Base-by-base conservation (phyloP, 371 early-diverging fungal genomes). In the Mortierella sp. region DNA sequence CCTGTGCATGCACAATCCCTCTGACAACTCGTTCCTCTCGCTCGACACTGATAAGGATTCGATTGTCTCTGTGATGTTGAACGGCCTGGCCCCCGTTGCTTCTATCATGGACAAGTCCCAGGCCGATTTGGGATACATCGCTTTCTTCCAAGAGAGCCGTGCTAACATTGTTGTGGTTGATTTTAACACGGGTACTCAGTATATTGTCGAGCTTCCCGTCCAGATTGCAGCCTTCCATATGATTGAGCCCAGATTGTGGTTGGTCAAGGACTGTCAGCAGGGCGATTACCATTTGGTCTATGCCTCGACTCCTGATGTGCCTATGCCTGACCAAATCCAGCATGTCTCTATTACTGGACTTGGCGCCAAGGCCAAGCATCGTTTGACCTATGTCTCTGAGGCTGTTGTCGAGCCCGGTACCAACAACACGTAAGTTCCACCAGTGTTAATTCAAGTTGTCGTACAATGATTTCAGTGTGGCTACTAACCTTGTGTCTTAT, bases 1-100 rank as follows among this genome's bases (percentile, higher is more conserved):
- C 75, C 76, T 96, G 26, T 89, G 92, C 58, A 84, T 96, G 54
- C 94, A 94, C 77, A 94, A 95, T 72, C 92, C 95, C n/a, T 85
- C 91, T 13, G 94, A 94, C 70, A 93, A 94, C 77, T 92, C 91
- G 44, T 73, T 96, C 48, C 87, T 95, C 1, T 90, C 92, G 55
- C 87, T 95, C 71, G 94, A 96, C 77, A 93, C 94, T 58, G 78
- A 72, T 73, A 91, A 88, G 77, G 91, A 91, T 45, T 88, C 89
- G 10, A 89, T 93, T 19, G 91, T 90, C 0, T 93, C 94, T 2
- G 88, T 91, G 28, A 89, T 91, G 74, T 57, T 87, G 75, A 86
- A 86, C 50, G 93, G 92, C 8, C 76, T 92, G 76, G 91, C 91
- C 7, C 93, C 94, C 21, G 88, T 92, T 38, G 88, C 88, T 6